A percentile compares a stretch with the other conserved stretches of the same genome.
phyloP scores from a whole-genome alignment of 2,329 filamentous ascomycete species.

The Aspergillus terreus region DNA sequence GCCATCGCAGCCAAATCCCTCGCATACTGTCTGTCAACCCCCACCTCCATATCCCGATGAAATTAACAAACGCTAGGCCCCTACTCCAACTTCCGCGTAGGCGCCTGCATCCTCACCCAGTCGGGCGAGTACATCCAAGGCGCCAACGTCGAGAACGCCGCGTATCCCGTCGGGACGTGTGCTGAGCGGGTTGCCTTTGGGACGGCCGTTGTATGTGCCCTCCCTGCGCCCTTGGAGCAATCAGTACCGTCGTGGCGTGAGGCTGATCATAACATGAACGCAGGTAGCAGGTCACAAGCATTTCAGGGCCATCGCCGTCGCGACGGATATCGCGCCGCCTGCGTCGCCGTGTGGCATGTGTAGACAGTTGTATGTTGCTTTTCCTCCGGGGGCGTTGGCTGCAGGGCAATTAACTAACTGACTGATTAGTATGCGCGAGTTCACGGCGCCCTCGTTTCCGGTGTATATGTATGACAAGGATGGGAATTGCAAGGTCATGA shows the following conservation, averaged over 20 bases:
- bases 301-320: constrained; percentile 79
- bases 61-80: constrained; percentile 50
- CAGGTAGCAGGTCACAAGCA: constrained; percentile 45
- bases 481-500: constrained; percentile 52
- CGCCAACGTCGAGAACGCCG: constrained; percentile 89
- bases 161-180: constrained; percentile 92
- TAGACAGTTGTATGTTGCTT: constrained; percentile 67
- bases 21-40: constrained; percentile 67
- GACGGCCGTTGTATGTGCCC: constrained; percentile 60
- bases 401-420: background rate
- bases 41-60: too few species aligned
- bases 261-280: background rate
- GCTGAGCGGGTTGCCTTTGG: constrained; percentile 88
- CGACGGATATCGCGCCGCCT: constrained; percentile 69
- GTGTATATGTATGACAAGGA: constrained; percentile 92
- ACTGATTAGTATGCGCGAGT: constrained; percentile 62
- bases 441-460: constrained; percentile 64
- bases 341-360: constrained; percentile 89
- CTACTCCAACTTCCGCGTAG: constrained; percentile 89
- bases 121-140: constrained; percentile 62
- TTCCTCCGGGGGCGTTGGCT: too few species aligned
- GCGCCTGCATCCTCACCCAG: constrained; percentile 68
- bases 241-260: too few species aligned
- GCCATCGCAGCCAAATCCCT: constrained; percentile 68
- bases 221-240: background rate